Evolutionary conservation across 2,329 filamentous ascomycete species (phyloP), one percentile per base, ranked within the genome.

Genomic region (Ophiocordyceps camponoti-leonardi): DNA sequence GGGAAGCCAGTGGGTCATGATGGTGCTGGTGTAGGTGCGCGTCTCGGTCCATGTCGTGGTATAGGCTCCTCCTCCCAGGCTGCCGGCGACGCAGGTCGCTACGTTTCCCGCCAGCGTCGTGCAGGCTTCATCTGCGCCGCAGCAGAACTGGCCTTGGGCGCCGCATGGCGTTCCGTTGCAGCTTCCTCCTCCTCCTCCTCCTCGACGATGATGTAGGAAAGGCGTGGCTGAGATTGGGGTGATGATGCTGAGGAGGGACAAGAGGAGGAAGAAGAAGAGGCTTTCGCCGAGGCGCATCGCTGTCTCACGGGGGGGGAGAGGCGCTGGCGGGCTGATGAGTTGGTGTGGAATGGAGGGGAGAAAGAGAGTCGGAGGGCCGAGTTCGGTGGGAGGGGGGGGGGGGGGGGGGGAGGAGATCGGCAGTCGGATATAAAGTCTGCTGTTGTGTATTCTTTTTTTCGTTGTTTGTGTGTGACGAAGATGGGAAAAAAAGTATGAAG

Each of bases 31-130:
- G 57, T 66, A 75, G 2, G 75, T 77, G 50, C 65, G 63, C 41
- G 75, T 78, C 61, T 72, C 65, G 23, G 75, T 79, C 72, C 73
- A 79, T 5, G 76, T 80, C 10, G 71, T 73, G 31, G 72, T 75
- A 58, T 65, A 70, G 46, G 60, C 61, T 50, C 52, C 61, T 50
- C 52, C 61, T 45, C 55, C 56, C 48, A 58, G 58, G 28, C 57
- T 59, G 49, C 56, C 58, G 30, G 56, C 62, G 35, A 64, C 56
- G 53, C 75, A 79, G 45, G 65, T 68, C 28, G 74, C 73, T 39
- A 72, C 61, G 51, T 67, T 65, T 50, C 62, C 58, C 6, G 63
- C 57, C 10, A 62, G 47, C 6, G 75, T 79, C 47, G 66, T 69
- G 64, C 76, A 79, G 30, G 61, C 54, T 54, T 74, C 59, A 45